Evolutionary conservation across 2,329 filamentous ascomycete species (phyloP).

Genomic region (Aspergillus ustus): DNA sequence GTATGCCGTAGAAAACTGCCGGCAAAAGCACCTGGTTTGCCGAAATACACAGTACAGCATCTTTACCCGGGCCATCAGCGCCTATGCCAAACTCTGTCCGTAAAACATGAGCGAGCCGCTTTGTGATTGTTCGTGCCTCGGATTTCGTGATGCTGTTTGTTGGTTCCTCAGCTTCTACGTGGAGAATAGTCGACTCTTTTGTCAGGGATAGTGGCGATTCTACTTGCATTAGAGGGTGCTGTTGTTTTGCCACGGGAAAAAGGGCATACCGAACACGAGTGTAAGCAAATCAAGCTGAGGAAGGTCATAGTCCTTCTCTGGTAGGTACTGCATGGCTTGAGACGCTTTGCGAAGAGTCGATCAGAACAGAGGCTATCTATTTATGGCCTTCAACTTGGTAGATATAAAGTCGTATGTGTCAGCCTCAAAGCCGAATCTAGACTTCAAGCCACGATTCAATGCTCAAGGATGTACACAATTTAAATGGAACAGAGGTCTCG

Average conservation of each 20-base stretch:
- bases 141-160: conserved; percentile 59
- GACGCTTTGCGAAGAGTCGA: neutral
- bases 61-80: conserved; percentile 51
- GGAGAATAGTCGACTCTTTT: conserved; percentile 57
- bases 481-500: conserved; percentile 4
- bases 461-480: neutral
- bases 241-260: neutral
- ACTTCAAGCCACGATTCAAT: neutral
- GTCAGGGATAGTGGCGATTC: conserved; percentile 17
- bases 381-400: neutral
- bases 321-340: conserved; percentile 22
- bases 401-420: neutral
- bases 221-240: neutral
- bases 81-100: conserved; percentile 61
- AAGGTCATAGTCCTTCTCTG: conserved; percentile 20
- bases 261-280: conserved; percentile 16
- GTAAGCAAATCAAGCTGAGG: conserved; percentile 21
- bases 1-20: conserved; percentile 59
- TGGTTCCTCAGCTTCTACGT: conserved; percentile 62
- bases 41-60: conserved; percentile 62
- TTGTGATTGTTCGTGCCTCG: conserved; percentile 53
- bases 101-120: conserved; percentile 61
- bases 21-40: conserved; percentile 62
- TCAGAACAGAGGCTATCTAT: too few species aligned
- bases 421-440: neutral